Percentiles rank a stretch among this genome's conserved stretches.
Evolutionary conservation across 768 basidiomycete genomes (phyloP).

Genomic region (Chalciporus piperatus): DNA sequence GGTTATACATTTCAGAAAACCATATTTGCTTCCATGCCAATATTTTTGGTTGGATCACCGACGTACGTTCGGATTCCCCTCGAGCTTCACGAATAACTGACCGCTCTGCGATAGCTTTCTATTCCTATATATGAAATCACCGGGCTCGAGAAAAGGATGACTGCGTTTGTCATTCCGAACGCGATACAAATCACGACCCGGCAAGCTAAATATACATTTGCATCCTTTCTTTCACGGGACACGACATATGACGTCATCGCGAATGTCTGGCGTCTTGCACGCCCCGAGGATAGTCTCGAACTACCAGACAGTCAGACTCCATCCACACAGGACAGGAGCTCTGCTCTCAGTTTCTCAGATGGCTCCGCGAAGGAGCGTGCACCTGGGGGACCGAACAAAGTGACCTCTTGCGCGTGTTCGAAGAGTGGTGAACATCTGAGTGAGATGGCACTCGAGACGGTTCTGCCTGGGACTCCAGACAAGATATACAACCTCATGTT

Average conservation of each 20-base stretch:
- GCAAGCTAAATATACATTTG: constrained; percentile 86
- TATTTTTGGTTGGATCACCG: constrained; percentile 98
- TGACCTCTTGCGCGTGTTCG: constrained; percentile 73
- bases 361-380: constrained; percentile 3
- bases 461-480: constrained; percentile 89
- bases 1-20: constrained; percentile 96
- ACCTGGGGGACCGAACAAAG: constrained; percentile 39
- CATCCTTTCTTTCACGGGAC: constrained; percentile 94
- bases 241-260: constrained; percentile 94
- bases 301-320: constrained; percentile 13
- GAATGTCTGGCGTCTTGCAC: constrained; percentile 92
- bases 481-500: constrained; percentile 96
- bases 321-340: constrained; percentile 19
- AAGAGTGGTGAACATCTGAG: constrained; percentile 64
- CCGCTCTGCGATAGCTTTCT: constrained; percentile 52
- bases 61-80: constrained; percentile 53
- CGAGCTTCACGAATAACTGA: constrained; percentile 6
- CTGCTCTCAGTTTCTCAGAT: constrained; percentile 19
- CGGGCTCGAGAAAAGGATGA: constrained; percentile 93
- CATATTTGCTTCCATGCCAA: constrained; percentile 99
- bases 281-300: constrained; percentile 55
- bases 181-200: constrained; percentile 88
- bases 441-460: constrained; percentile 73
- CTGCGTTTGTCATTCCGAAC: constrained; percentile 96
- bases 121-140: constrained; percentile 87